phyloP scores from a whole-genome alignment of 805 yeast genomes.

The Cyberlindnera mycetangii region DNA sequence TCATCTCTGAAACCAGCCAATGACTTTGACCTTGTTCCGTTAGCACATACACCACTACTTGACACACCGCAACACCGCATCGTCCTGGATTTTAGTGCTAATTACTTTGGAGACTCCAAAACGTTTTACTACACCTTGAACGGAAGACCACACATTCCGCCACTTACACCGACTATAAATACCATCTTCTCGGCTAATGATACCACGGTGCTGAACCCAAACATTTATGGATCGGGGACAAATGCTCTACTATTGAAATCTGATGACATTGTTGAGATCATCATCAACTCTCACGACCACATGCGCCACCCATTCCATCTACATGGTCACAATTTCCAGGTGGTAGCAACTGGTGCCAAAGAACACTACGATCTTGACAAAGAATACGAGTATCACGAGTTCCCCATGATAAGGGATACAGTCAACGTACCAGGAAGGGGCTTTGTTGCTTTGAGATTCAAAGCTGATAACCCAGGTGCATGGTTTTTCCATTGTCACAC shows the following conservation, averaged over 20 bases:
- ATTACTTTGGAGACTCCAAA: slow-evolving; percentile 58
- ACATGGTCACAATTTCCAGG: slow-evolving; percentile 72
- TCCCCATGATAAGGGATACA: slow-evolving; percentile 69
- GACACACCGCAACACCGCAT: slow-evolving; percentile 57
- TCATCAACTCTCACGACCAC: slow-evolving; percentile 73
- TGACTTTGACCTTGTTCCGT: slow-evolving; percentile 35
- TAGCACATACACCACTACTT: slow-evolving; percentile 37
- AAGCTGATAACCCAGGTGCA: slow-evolving; percentile 85
- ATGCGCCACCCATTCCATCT: slow-evolving; percentile 78
- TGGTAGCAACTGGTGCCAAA: slow-evolving; percentile 46
- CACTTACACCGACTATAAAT: slow-evolving; percentile 67
- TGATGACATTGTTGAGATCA: slow-evolving; percentile 68
- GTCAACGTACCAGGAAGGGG: slow-evolving; percentile 67
- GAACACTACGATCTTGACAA: slow-evolving; percentile 28
- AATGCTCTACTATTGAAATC: slow-evolving; percentile 57
- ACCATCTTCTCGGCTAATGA: slow-evolving; percentile 60
- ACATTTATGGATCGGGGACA: slow-evolving; percentile 70
- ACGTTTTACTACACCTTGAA: slow-evolving; percentile 70
- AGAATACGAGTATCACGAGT: slow-evolving; percentile 39
- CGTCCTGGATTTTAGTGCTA: slow-evolving; percentile 51
- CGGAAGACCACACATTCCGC: slow-evolving; percentile 57
- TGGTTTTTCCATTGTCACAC: slow-evolving; percentile 95
- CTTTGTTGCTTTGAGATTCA: slow-evolving; percentile 62
- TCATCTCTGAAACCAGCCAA: slow-evolving; percentile 29
- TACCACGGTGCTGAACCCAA: slow-evolving; percentile 43